Evolutionary conservation across 106 monocot species (phyloP), one percentile per base, ranked within the genome.

Genomic region (Allium fistulosum): DNA sequence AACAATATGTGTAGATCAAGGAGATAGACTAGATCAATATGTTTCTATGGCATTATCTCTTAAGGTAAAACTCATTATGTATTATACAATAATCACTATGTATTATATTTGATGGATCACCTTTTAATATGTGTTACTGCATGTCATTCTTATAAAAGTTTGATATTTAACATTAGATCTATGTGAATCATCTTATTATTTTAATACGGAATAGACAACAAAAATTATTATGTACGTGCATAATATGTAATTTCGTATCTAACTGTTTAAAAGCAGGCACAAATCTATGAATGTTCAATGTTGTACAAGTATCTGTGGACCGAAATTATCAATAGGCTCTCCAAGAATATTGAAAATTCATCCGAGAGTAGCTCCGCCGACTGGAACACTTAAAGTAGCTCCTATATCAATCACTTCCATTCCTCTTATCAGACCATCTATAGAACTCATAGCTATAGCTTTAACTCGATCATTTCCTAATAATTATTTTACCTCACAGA

Each of bases 391-490:
- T 69, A 60, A 48, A 76, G 68, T 2, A 61, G 52, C 67, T 69
- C 75, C 10, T 45, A 46, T 76, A 53, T 76, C 75, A 76, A 69
- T 76, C 75, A 76, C 60, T 62, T 76, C 26, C 49, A 61, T 76
- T 69, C 49, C 60, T 69, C 60, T 69, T 18, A 51, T 69, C 52
- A 62, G 52, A 61, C 68, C 64, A 77, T 71, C 28, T 60, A 22
- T 64, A 57, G 26, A 8, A 69, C 56, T 57, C 26, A 69, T 37
- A 57, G 56, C 69, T 57, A 69, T 26, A 57, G 22, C 69, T 69
- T 53, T 53, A 47, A 58, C 15, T 49, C 12, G 52, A 52, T 27
- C 50, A 50, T 70, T 58, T 65, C 67, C 67, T 18, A 26, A 11
- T 51, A 26, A 28, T 17, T 51, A 8, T 68, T 17, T 8, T 22